Conservation (phyloP, 176 grass and related monocot genomes). For the Saccharum officinarum region DNA sequence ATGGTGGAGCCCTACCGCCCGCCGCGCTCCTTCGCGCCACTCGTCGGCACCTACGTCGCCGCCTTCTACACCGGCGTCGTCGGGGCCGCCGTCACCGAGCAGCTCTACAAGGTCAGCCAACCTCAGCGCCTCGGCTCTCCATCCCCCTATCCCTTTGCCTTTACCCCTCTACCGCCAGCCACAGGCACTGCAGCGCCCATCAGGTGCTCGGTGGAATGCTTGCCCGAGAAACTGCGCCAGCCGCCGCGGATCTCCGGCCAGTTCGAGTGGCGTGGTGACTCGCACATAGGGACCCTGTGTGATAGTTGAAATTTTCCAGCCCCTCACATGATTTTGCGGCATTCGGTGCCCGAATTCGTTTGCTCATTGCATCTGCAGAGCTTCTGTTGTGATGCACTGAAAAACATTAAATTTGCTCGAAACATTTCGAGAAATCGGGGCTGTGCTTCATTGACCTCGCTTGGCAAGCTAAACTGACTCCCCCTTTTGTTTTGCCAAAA, state of each 20-base stretch:
- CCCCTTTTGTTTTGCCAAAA: not conserved
- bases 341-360: not conserved
- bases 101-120: constrained; percentile 74
- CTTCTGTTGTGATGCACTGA: not conserved
- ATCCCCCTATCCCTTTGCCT: not conserved
- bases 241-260: not conserved
- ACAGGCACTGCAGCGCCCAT: not conserved
- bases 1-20: constrained; percentile 91
- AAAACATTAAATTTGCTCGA: not conserved
- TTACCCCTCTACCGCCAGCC: not conserved
- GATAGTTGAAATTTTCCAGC: not conserved
- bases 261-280: not conserved
- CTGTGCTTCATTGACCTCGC: not conserved
- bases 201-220: constrained; percentile 40
- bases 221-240: not conserved
- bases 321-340: not conserved
- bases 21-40: constrained; percentile 69
- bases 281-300: not conserved
- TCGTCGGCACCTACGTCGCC: constrained; percentile 75
- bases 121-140: not conserved
- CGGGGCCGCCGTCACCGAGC: constrained; percentile 79
- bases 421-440: not conserved
- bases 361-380: not conserved
- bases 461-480: not conserved
- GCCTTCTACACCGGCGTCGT: constrained; percentile 96